These are phyloP conservation scores for Podila clonocystis DNA, from an alignment of 192 early-diverging fungal genomes.

Conservation along the genomic window DNA sequence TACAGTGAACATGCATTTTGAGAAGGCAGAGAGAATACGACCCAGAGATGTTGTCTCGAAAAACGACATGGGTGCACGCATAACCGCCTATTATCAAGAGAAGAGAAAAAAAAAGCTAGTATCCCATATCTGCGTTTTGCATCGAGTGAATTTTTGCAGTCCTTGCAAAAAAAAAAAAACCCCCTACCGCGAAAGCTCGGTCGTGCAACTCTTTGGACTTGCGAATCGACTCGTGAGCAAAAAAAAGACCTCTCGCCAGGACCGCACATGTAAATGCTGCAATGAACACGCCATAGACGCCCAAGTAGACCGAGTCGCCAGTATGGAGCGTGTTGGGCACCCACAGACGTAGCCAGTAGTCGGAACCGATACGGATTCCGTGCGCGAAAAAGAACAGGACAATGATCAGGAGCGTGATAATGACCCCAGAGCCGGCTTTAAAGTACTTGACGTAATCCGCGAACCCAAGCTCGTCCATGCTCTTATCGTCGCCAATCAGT, in stretches of 20 bases:
- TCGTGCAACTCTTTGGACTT: constrained; percentile 33
- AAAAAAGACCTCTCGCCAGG: constrained; percentile 26
- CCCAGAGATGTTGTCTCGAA: constrained; percentile 59
- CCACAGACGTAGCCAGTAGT: constrained; percentile 33
- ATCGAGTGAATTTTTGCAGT: neutral
- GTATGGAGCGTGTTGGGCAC: constrained; percentile 25
- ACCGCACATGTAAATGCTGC: constrained; percentile 9
- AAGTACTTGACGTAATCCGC: constrained; percentile 39
- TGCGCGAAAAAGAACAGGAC: constrained; percentile 20
- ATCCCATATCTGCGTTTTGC: constrained; percentile 30
- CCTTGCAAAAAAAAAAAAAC: neutral
- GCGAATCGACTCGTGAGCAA: constrained; percentile 16
- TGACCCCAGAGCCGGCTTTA: constrained; percentile 16
- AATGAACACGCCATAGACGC: constrained; percentile 35
- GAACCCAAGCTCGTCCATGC: constrained; percentile 36
- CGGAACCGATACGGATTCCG: constrained; percentile 30
- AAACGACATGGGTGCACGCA: constrained; percentile 64
- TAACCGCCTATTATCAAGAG: constrained; percentile 70
- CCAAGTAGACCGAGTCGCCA: constrained; percentile 9
- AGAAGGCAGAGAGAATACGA: constrained; percentile 85
- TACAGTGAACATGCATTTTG: constrained; percentile 81
- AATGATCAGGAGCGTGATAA: constrained; percentile 9
- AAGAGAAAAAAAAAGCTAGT: constrained; percentile 63
- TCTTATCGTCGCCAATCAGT: constrained; percentile 31
- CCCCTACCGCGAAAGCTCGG: constrained; percentile 25